Evolutionary conservation across 345 rosid species (phyloP).

Genomic region (Sisymbrium altissimum): DNA sequence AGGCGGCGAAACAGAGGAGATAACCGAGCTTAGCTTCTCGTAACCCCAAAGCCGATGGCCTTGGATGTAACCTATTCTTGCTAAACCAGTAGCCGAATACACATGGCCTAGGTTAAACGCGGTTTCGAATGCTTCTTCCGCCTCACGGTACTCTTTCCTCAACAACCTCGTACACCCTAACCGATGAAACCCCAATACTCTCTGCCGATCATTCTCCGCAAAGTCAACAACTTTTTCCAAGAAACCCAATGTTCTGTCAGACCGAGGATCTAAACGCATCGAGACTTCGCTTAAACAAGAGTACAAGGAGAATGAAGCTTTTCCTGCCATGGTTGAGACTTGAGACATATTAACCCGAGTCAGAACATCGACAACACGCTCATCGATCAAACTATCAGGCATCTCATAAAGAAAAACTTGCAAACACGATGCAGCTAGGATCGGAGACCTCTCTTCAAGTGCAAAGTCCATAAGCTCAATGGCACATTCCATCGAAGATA

Average conservation of each 20-base stretch:
- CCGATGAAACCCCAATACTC: conserved; percentile 80
- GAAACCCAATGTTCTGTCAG: conserved; percentile 63
- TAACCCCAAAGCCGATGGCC: conserved; percentile 64
- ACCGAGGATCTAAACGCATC: conserved; percentile 66
- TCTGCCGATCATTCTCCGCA: conserved; percentile 69
- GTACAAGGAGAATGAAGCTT: conserved; percentile 74
- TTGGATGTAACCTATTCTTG: conserved; percentile 63
- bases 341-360: conserved; percentile 49
- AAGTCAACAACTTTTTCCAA: conserved; percentile 63
- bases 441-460: conserved; percentile 67
- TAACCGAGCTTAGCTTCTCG: conserved; percentile 75
- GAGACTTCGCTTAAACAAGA: conserved; percentile 86
- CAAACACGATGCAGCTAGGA: conserved; percentile 86
- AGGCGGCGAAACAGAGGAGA: conserved; percentile 61
- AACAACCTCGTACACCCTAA: conserved; percentile 79
- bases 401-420: conserved; percentile 71
- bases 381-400: conserved; percentile 76
- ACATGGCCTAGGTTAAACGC: conserved; percentile 71
- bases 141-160: conserved; percentile 81
- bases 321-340: conserved; percentile 69
- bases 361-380: conserved; percentile 63
- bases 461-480: conserved; percentile 92
- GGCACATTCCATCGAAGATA: conserved; percentile 70
- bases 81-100: conserved; percentile 84
- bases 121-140: conserved; percentile 64